phyloP scores from a whole-genome alignment of 2,329 filamentous ascomycete genomes.

The Trichophyton mentagrophytes region DNA sequence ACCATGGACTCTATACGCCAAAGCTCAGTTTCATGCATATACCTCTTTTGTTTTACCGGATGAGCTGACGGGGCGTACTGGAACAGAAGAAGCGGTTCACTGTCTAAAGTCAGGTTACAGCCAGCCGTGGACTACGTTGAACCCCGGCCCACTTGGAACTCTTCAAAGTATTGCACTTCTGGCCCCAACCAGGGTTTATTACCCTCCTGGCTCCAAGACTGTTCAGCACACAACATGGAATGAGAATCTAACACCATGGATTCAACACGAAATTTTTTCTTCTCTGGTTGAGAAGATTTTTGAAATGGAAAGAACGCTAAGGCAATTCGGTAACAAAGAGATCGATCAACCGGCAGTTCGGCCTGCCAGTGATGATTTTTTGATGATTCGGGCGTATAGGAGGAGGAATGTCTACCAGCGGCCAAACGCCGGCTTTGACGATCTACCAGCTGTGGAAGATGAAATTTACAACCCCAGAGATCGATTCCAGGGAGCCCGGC shows the following conservation, averaged over 20 bases:
- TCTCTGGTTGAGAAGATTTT: constrained; percentile 10
- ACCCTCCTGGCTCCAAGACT: constrained; percentile 28
- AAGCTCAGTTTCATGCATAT: constrained; percentile 22
- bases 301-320: constrained; percentile 1
- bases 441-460: background rate
- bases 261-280: constrained; percentile 30
- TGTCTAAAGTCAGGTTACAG: constrained; percentile 10
- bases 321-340: constrained; percentile 5
- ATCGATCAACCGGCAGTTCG: background rate
- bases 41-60: constrained; percentile 21
- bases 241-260: constrained; percentile 23
- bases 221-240: constrained; percentile 39
- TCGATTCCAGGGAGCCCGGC: background rate
- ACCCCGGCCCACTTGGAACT: background rate
- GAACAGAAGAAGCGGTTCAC: constrained; percentile 15
- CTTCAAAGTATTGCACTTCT: constrained; percentile 16
- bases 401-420: constrained; percentile 8
- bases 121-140: constrained; percentile 11
- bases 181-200: constrained; percentile 31
- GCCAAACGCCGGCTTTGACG: constrained; percentile 5
- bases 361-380: constrained; percentile 1
- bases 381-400: constrained; percentile 8
- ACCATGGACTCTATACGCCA: constrained; percentile 7
- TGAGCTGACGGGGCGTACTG: constrained; percentile 18
- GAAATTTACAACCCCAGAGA: constrained; percentile 7